Evolutionary conservation across 2,329 filamentous ascomycete species (phyloP).

Genomic region (Cylindrodendrum hubeiense): DNA sequence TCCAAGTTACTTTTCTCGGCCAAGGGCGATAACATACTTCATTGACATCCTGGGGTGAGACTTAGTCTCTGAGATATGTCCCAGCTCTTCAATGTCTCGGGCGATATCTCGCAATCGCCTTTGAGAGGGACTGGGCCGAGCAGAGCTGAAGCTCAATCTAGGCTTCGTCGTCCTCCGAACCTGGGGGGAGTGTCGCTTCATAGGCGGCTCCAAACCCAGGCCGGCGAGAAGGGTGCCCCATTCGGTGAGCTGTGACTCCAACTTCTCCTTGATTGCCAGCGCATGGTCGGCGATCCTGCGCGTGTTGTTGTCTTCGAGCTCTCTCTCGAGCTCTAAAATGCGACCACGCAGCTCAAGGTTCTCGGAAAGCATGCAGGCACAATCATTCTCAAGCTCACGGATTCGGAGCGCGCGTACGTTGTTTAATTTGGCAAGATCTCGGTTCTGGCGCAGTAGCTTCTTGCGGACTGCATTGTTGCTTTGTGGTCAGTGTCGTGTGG

Average conservation of each 20-base stretch:
- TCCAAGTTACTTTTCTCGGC: conserved; percentile 1
- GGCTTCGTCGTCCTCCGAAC: conserved; percentile 56
- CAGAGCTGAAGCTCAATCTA: conserved; percentile 55
- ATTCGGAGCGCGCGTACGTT: conserved; percentile 83
- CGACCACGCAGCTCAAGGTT: conserved; percentile 80
- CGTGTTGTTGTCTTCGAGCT: conserved; percentile 71
- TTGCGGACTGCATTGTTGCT: conserved; percentile 71
- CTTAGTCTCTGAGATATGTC: conserved; percentile 76
- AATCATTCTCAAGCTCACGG: conserved; percentile 81
- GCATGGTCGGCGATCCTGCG: conserved; percentile 75
- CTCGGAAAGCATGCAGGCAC: conserved; percentile 80
- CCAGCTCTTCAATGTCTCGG: conserved; percentile 64
- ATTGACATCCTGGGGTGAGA: conserved; percentile 75
- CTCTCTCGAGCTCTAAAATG: conserved; percentile 76
- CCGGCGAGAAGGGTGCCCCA: conserved; percentile 75
- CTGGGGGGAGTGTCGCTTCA: conserved; percentile 59
- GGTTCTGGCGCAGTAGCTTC: conserved; percentile 85
- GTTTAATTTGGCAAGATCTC: conserved; percentile 84
- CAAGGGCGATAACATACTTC: conserved; percentile 63
- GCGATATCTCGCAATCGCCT: conserved; percentile 69
- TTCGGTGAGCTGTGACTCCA: conserved; percentile 80
- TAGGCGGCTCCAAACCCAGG: conserved; percentile 72
- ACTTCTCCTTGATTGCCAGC: conserved; percentile 74
- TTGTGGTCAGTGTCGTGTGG: conserved; percentile 33
- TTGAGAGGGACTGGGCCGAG: conserved; percentile 63